Base-by-base conservation (phyloP, 2,329 filamentous ascomycete genomes). In the Verticillium albo-atrum region DNA sequence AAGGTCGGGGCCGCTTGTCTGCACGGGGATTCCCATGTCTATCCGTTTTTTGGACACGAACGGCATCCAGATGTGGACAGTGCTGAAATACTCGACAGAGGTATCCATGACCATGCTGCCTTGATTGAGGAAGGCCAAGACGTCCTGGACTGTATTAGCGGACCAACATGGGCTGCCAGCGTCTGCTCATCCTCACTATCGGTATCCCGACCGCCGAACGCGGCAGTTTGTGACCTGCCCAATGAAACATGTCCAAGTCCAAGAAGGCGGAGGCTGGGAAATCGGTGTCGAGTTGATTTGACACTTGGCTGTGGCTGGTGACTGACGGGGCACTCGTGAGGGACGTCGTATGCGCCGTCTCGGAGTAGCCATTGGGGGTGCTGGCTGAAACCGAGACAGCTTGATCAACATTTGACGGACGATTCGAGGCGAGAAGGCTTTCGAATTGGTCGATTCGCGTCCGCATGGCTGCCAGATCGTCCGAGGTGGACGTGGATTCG, bases 21-120 rank as follows among this genome's bases (percentile, higher is more conserved):
- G 75, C 4, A 75, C 58, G 10, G 75, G 72, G 56, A 76, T 75
- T 10, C 71, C 68, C 30, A 79, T 69, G 52, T 75, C 75, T 62
- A 81, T 69, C 27, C 77, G 69, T 62, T 79, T 81, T 62, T 74
- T 75, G 17, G 77, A 79, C 28, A 82, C 66, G 54, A 82, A 76
- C 7, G 79, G 78, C 61, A 81, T 74, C 75, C 79, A 81, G 30
- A 69, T 69, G 61, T 82, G 79, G n/a, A 79, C 65, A 4, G 75
- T 77, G 27, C 61, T 61, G 59, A 81, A 81, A 64, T 79, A 82
- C 28, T 73, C 66, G 15, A 68, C 67, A 10, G 77, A 67, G 42
- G 74, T 69, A 14, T 69, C 68, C 60, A 77, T 71, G n/a, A 80
- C 66, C 23, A 72, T 67, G 2, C 68, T 61, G n/a, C 68, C 72